These are phyloP conservation scores for Eucalyptus dawsonii DNA, from an alignment of 345 rosid species.

Conservation along the genomic window DNA sequence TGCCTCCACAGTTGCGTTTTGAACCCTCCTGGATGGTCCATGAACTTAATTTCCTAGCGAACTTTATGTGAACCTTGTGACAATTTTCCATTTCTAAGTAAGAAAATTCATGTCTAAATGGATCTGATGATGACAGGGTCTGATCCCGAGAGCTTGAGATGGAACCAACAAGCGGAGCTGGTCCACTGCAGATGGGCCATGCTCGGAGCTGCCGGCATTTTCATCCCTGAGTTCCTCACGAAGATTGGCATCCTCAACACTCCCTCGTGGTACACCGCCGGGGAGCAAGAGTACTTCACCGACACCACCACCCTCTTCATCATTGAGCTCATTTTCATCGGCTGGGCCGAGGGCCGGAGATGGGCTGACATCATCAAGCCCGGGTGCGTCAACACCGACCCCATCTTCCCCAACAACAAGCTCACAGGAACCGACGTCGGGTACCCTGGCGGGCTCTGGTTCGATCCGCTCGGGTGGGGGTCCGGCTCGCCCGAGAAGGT, in stretches of 20 bases:
- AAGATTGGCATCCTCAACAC: constrained; percentile 84
- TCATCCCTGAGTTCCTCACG: constrained; percentile 89
- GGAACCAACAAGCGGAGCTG: constrained; percentile 82
- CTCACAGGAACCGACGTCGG: constrained; percentile 94
- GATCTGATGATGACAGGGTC: constrained; percentile 35
- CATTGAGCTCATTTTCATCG: constrained; percentile 71
- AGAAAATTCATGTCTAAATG: neutral
- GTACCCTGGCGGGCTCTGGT: constrained; percentile 99
- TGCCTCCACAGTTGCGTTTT: neutral
- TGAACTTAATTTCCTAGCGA: neutral
- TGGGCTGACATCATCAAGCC: constrained; percentile 98
- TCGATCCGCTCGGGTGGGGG: constrained; percentile 97
- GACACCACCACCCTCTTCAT: constrained; percentile 85
- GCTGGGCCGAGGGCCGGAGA: constrained; percentile 97
- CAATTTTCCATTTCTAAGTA: neutral
- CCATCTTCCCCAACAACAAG: constrained; percentile 95
- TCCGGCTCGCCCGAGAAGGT: constrained; percentile 70
- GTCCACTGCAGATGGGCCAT: constrained; percentile 99
- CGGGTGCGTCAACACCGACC: constrained; percentile 92
- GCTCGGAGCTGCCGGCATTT: constrained; percentile 96
- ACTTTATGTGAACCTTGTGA: neutral
- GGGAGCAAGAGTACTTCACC: constrained; percentile 74
- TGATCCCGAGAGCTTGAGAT: constrained; percentile 80
- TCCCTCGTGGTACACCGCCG: constrained; percentile 93
- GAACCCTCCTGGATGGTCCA: neutral